These are phyloP conservation scores for Quercus tomentella DNA, from an alignment of 331 rosid species.

Conservation along the genomic window DNA sequence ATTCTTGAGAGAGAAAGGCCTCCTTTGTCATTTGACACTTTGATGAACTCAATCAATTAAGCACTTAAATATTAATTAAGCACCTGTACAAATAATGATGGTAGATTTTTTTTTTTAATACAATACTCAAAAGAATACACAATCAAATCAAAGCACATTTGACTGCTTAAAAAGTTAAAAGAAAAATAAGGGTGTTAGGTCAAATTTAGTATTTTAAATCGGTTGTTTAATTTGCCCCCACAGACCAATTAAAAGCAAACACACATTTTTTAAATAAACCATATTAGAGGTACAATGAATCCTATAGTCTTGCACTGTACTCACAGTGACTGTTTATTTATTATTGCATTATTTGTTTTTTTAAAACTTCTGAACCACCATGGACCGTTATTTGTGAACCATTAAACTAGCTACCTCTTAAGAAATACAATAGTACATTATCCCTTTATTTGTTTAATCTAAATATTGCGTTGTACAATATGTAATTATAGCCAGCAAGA, in stretches of 20 bases:
- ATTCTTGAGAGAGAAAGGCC: background rate
- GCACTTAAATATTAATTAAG: background rate
- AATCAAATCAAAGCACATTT: slow-evolving; percentile 13
- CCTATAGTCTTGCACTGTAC: background rate
- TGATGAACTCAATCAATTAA: background rate
- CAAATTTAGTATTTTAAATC: slow-evolving; percentile 17
- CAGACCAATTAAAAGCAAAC: slow-evolving; percentile 16
- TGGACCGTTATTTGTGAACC: slow-evolving; percentile 2
- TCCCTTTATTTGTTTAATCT: background rate
- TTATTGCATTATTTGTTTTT: background rate
- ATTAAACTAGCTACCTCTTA: background rate
- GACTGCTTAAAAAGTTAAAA: slow-evolving; percentile 9
- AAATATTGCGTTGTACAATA: background rate
- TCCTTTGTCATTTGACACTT: background rate
- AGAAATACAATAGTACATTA: background rate
- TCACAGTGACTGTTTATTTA: background rate
- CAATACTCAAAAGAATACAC: background rate
- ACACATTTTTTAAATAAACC: slow-evolving; percentile 8
- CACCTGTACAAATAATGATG: slow-evolving; percentile 3
- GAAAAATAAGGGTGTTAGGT: background rate
- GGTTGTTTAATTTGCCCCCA: slow-evolving; percentile 21
- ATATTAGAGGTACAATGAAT: background rate
- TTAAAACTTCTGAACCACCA: background rate
- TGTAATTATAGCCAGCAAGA: background rate
- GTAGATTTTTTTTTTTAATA: background rate